Evolutionary conservation across 2,329 filamentous ascomycete genomes (phyloP).

Genomic region (Simplicillium sp.): DNA sequence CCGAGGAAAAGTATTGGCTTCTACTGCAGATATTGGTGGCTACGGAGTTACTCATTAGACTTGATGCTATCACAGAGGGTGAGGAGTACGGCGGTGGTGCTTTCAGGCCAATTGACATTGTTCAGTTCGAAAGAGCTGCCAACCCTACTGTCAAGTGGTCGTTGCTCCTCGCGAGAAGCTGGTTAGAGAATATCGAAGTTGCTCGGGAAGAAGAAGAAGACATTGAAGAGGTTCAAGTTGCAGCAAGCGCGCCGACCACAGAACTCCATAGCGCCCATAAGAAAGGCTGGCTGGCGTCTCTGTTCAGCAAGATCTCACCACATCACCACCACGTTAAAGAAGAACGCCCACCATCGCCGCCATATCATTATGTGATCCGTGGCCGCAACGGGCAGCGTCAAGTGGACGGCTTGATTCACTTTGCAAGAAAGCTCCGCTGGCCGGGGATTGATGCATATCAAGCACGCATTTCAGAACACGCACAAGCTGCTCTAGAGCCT

Average conservation of each 20-base stretch:
- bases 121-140: constrained; percentile 52
- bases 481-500: constrained; percentile 27
- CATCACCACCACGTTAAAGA: constrained; percentile 30
- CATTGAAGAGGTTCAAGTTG: constrained; percentile 1
- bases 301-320: constrained; percentile 42
- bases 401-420: constrained; percentile 52
- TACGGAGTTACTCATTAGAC: constrained; percentile 54
- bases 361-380: constrained; percentile 37
- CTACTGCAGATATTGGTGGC: constrained; percentile 56
- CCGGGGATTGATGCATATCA: constrained; percentile 47
- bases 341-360: constrained; percentile 20
- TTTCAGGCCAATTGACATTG: constrained; percentile 46
- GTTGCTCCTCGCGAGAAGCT: constrained; percentile 51
- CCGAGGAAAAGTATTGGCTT: constrained; percentile 58
- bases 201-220: constrained; percentile 28
- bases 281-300: constrained; percentile 43
- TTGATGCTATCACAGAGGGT: constrained; percentile 54
- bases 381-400: constrained; percentile 50
- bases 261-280: constrained; percentile 10
- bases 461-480: constrained; percentile 37
- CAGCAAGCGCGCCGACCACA: constrained; percentile 2
- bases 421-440: constrained; percentile 54
- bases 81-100: constrained; percentile 43
- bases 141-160: constrained; percentile 59
- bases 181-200: constrained; percentile 59